A percentile compares a stretch with the other conserved stretches of the same genome.
These are phyloP conservation scores for Stylonectria norvegica DNA, from an alignment of 2,329 filamentous ascomycete genomes.

Conservation along the genomic window DNA sequence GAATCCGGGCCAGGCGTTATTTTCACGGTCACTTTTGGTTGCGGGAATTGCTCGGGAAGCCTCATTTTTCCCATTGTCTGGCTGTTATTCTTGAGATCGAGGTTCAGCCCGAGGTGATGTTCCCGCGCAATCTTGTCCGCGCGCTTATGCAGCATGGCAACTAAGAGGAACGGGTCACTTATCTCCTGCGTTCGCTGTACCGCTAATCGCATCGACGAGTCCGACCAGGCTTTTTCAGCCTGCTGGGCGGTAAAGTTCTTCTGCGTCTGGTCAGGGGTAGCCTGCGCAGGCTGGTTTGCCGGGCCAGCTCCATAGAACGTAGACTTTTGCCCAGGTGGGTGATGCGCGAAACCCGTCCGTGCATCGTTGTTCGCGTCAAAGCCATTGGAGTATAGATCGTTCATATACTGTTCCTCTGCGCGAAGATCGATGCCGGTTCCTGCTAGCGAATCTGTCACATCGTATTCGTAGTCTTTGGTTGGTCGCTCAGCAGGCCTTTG, in stretches of 20 bases:
- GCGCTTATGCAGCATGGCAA: slow-evolving; percentile 57
- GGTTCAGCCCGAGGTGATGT: slow-evolving; percentile 53
- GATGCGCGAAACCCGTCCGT: slow-evolving; percentile 48
- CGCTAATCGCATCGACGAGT: slow-evolving; percentile 60
- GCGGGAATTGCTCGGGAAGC: slow-evolving; percentile 47
- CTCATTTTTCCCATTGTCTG: slow-evolving; percentile 47
- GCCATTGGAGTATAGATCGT: slow-evolving; percentile 58
- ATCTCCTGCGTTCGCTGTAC: slow-evolving; percentile 65
- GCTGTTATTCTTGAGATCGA: slow-evolving; percentile 50
- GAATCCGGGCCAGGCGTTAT: slow-evolving; percentile 59
- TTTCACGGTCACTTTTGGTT: slow-evolving; percentile 51
- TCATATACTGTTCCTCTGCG: slow-evolving; percentile 80
- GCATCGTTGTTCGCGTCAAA: slow-evolving; percentile 45
- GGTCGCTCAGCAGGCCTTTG: slow-evolving; percentile 61
- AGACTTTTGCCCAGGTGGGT: slow-evolving; percentile 51
- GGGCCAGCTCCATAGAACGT: slow-evolving; percentile 63
- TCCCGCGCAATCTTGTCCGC: slow-evolving; percentile 57
- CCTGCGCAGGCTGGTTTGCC: slow-evolving; percentile 60
- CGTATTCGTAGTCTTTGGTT: slow-evolving; percentile 62
- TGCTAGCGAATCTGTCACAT: slow-evolving; percentile 78
- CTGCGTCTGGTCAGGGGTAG: slow-evolving; percentile 46
- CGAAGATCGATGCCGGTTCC: slow-evolving; percentile 84
- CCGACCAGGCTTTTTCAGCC: slow-evolving; percentile 62
- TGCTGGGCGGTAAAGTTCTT: slow-evolving; percentile 64
- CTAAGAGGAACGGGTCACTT: slow-evolving; percentile 68